Base-by-base conservation (phyloP, 495 filamentous ascomycete genomes). In the Parathielavia hyrcaniae region DNA sequence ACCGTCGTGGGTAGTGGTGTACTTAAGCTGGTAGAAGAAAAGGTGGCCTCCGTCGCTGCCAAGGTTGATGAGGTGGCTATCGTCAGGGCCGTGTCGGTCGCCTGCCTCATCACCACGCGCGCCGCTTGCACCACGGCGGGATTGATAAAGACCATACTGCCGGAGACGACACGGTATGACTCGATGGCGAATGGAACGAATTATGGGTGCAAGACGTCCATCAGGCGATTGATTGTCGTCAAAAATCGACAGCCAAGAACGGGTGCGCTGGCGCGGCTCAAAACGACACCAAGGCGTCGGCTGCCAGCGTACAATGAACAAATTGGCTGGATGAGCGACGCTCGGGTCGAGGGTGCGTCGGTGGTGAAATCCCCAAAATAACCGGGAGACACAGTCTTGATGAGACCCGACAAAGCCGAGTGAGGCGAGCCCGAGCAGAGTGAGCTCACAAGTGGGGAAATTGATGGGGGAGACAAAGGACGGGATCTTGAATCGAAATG, bases 141-240 rank as follows among this genome's bases (percentile, higher is more conserved):
- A 35, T 69, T 61, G 50, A 72, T 39, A 36, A 68, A 53, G 0
- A 55, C 55, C 70, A 72, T 72, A n/a, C 61, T 64, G 52, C 45
- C 55, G 52, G 41, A 62, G 53, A 59, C 47, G 45, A 43, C 44
- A n/a, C 32, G 26, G 6, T 38, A 32, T 22, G 38, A 38, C 55
- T 57, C 53, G 59, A 56, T 57, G 64, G 57, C 57, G 57, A 63
- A 55, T 30, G 40, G 43, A 39, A 54, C 59, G 51, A 54, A 54
- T 64, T 40, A 67, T 50, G 22, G 55, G 57, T 39, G 61, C 60
- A 57, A 51, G 60, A 59, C 35, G 61, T 64, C 67, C 67, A 70
- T 70, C 55, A 64, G 67, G 63, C 55, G 41, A 55, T 55, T 30
- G 26, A 30, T 62, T n/a, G 55, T 57, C 50, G 58, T 54, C 36